phyloP scores from a whole-genome alignment of 768 basidiomycete species.

The Tricholoma matsutake region DNA sequence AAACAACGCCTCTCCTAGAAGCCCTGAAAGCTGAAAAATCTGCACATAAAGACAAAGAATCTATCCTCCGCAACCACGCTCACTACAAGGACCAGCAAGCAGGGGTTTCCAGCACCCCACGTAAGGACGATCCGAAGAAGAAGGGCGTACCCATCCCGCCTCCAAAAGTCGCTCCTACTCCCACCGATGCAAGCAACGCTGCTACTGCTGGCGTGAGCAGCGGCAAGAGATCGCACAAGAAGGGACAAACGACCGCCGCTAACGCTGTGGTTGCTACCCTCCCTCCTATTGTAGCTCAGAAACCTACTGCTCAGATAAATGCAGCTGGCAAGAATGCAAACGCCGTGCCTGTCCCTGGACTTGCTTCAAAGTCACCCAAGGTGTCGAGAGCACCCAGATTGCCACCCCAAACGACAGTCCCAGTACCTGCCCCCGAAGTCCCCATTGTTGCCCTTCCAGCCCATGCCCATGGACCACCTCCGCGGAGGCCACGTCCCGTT shows the following conservation, averaged over 20 bases:
- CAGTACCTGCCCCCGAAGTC: conserved; percentile 15
- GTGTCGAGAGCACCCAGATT: conserved; percentile 19
- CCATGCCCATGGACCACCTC: conserved; percentile 19
- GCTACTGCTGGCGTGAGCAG: conserved; percentile 3
- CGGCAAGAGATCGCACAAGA: conserved; percentile 34
- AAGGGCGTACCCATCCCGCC: conserved; percentile 13
- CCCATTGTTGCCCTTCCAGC: conserved; percentile 11
- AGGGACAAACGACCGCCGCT: conserved; percentile 19
- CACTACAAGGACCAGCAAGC: conserved; percentile 58
- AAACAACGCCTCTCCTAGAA: conserved; percentile 89
- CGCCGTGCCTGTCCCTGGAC: conserved; percentile 5
- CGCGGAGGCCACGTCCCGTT: conserved; percentile 52
- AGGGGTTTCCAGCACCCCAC: conserved; percentile 21
- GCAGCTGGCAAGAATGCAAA: conserved; percentile 10
- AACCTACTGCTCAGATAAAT: not conserved
- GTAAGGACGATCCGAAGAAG: conserved; percentile 36
- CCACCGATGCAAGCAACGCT: conserved; percentile 5
- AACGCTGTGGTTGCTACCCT: conserved; percentile 27
- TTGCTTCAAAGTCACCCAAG: conserved; percentile 18
- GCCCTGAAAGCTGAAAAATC: conserved; percentile 85
- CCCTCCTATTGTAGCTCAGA: conserved; percentile 10
- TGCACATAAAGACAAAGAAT: conserved; percentile 68
- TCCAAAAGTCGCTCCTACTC: conserved; percentile 5
- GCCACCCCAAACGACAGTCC: conserved; percentile 7
- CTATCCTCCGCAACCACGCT: conserved; percentile 67